Evolutionary conservation across 1,139 yeast genomes (phyloP), one percentile per base, ranked within the genome.

Genomic region (Suhomyces chickasaworum): DNA sequence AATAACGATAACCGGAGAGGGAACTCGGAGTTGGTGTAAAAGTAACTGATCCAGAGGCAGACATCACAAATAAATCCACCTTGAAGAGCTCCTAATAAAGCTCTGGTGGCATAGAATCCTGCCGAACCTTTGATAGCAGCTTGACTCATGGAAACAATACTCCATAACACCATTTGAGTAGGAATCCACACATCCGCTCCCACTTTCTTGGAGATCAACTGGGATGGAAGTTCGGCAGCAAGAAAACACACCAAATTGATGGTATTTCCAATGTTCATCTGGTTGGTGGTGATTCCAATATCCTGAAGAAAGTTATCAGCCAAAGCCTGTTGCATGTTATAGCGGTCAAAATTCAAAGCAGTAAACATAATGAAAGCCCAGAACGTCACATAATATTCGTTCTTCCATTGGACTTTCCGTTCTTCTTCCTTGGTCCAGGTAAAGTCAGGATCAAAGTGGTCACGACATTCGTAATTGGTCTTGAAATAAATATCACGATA

Each of bases 51-150:
- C 81, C 83, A 80, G 21, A 80, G 60, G 36, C 77, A 73, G 44
- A 77, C 64, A 45, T 80, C 84, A 6, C 83, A 78, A 38, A 80
- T 77, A 49, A 81, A 80, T 0, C 85, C 85, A 38, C 84, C 84
- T 56, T 80, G 80, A 22, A 76, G 61, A 3, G 72, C 52, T 1
- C 83, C 85, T 29, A 79, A 59, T 2, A 79, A 61, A 0, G 73
- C 77, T 47, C 85, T 63, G 2, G 77, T 66, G 8, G 65, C 64
- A 37, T 66, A 68, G 52, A 77, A 80, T 0, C 66, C 63, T 15
- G 59, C 46, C 25, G 49, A 55, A 37, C 52, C 46, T 18, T 44
- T 51, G 21, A 66, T 51, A 34, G 53, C 57, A 21, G 59, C 60
- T 46, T 66, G 71, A 5, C 56, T 40, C 41, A 62, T 52, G 4